Percentiles rank a stretch among this genome's conserved stretches.
Evolutionary conservation across 192 early-diverging fungal species (phyloP).

Genomic region (Phlyctochytrium bullatum): DNA sequence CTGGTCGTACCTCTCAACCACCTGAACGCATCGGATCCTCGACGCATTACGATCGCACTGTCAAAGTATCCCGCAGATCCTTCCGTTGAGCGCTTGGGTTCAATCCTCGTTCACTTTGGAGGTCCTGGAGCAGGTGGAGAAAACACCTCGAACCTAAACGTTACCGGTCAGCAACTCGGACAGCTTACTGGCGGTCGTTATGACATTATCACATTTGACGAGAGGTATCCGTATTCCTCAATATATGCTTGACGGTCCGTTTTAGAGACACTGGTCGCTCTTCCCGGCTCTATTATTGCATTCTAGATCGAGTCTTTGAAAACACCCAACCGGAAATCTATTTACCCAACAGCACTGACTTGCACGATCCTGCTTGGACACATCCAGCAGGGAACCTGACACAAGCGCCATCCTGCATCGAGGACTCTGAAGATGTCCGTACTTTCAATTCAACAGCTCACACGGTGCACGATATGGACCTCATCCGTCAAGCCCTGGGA

Average conservation of each 20-base stretch:
- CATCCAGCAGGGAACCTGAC: constrained; percentile 9
- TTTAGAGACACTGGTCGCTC: constrained; percentile 15
- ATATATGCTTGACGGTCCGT: no score
- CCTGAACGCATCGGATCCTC: neutral
- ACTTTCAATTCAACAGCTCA: constrained; percentile 36
- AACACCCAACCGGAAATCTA: neutral
- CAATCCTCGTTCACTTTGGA: constrained; percentile 22
- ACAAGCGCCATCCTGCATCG: no score
- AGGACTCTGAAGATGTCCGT: constrained; percentile 22
- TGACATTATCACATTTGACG: constrained; percentile 24
- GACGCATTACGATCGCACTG: constrained; percentile 19
- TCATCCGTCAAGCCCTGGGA: constrained; percentile 36
- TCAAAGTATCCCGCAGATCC: constrained; percentile 9
- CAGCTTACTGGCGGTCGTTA: constrained; percentile 21
- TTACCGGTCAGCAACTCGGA: constrained; percentile 12
- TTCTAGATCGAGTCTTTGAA: neutral
- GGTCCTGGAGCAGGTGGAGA: constrained; percentile 46
- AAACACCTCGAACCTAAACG: constrained; percentile 19
- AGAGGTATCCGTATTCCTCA: constrained; percentile 15
- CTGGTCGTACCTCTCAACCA: constrained; percentile 31
- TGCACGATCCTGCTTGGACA: constrained; percentile 1
- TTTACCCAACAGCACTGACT: neutral
- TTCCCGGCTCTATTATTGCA: constrained; percentile 22
- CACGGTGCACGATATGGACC: constrained; percentile 44
- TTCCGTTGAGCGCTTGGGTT: neutral